Base-by-base conservation (phyloP, 345 rosid genomes). In the Bruguiera sexangula region DNA sequence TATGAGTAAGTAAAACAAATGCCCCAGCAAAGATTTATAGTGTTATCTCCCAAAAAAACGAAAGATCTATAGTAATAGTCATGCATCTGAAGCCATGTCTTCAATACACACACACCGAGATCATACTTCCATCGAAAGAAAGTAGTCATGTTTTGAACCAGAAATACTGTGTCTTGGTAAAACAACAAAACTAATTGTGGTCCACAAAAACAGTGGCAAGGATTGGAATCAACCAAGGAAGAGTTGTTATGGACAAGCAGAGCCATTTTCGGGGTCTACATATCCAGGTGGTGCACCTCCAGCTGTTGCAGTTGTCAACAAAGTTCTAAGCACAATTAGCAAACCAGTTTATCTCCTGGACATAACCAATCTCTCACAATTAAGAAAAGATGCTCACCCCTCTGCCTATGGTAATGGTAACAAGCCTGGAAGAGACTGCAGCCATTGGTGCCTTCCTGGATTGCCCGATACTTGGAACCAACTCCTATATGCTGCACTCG, bases 381-480 rank as follows among this genome's bases (percentile, higher is more conserved):
- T 93, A 70, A 84, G 98, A 60, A 93, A 93, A 76, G 98, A 93
- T 51, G 98, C 96, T 3, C 98, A 93, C 67, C 98, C 98, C 16
- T 86, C 98, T 3, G 59, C 85, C 5, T 91, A 89, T 34, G 79
- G 59, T n/a, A 55, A 86, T 0, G 81, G 67, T 5, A 69, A 75
- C 8, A 37, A 0, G 65, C 78, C 85, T 0, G 88, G 96, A 70
- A 85, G 63, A 0, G 98, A 93, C 60, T 93, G 98, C 78, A 93
- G 98, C 77, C 98, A 93, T 46, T 93, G 98, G 97, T 89, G 97
- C 80, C 94, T 93, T 64, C 98, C 98, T 22, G 96, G 98, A 52
- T 74, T 93, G 81, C 98, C 98, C 0, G 98, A 93, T 79, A 89
- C 89, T 22, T 93, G 98, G 98, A 93, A 91, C 79, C 97, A 93